Conservation (phyloP, 2,329 filamentous ascomycete genomes). For the Curvularia eragrostidis region DNA sequence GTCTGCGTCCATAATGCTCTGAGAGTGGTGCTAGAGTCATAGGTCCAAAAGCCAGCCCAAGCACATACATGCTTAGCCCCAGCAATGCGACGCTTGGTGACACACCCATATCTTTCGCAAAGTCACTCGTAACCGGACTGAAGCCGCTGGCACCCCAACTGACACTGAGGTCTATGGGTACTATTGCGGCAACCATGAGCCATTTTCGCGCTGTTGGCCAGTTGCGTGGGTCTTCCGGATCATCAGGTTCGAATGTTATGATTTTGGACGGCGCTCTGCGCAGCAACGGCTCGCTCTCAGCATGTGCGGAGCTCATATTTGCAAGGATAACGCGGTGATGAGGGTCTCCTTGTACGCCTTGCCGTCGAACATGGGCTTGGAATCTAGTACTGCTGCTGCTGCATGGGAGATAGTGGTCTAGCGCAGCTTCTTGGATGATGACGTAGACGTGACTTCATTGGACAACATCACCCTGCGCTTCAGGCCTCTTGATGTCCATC, state of each 20-base stretch:
- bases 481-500: neutral
- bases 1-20: conserved; percentile 53
- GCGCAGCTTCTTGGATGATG: neutral
- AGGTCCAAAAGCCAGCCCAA: conserved; percentile 54
- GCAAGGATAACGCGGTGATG: neutral
- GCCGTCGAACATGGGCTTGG: neutral
- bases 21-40: conserved; percentile 47
- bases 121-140: conserved; percentile 53
- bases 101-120: conserved; percentile 52
- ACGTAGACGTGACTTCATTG: conserved; percentile 1
- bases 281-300: conserved; percentile 22
- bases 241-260: conserved; percentile 26
- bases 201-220: conserved; percentile 45
- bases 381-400: neutral
- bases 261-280: conserved; percentile 12
- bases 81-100: conserved; percentile 53
- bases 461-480: neutral
- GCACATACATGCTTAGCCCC: conserved; percentile 56
- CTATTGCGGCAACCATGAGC: conserved; percentile 46
- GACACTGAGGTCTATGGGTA: conserved; percentile 47
- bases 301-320: conserved; percentile 4
- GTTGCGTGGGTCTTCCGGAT: conserved; percentile 45
- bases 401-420: neutral
- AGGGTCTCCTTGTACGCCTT: neutral
- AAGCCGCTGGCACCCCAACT: conserved; percentile 58